A percentile compares a stretch with the other conserved stretches of the same genome.
phyloP scores from a whole-genome alignment of 345 rosid genomes.

The Populus ilicifolia region DNA sequence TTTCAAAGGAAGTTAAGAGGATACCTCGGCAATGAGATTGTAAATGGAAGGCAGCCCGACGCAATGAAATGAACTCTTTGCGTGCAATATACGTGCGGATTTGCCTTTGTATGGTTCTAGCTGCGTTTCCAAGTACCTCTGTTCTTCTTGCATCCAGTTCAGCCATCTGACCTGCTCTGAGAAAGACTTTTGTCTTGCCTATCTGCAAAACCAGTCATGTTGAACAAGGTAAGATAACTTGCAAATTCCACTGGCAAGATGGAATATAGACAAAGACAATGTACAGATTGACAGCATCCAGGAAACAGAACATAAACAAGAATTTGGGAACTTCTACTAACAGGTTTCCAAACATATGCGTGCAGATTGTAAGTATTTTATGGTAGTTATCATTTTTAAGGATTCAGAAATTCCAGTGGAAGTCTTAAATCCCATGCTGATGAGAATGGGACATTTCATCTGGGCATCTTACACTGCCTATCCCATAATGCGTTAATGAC shows the following conservation, averaged over 20 bases:
- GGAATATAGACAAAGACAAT: background rate
- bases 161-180: conserved; percentile 99
- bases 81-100: conserved; percentile 78
- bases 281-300: background rate
- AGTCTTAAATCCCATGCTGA: too few species aligned
- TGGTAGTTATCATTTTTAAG: background rate
- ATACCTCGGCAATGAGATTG: conserved; percentile 92
- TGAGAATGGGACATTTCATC: too few species aligned
- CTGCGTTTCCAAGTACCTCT: conserved; percentile 96
- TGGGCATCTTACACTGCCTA: too few species aligned
- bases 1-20: conserved; percentile 4
- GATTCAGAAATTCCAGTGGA: background rate
- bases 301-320: background rate
- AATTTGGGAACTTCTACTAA: background rate
- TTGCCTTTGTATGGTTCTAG: conserved; percentile 85
- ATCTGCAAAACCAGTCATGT: conserved; percentile 49
- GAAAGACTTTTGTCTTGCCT: conserved; percentile 89
- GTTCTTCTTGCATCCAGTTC: conserved; percentile 97
- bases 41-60: conserved; percentile 72
- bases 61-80: conserved; percentile 71
- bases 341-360: too few species aligned
- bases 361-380: background rate
- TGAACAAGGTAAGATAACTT: conserved; percentile 9
- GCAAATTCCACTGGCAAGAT: background rate
- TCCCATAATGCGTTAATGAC: too few species aligned